A percentile compares a stretch with the other conserved stretches of the same genome.
Evolutionary conservation across 1,284 basidiomycete genomes (phyloP).

Genomic region (Dichomitus squalens): DNA sequence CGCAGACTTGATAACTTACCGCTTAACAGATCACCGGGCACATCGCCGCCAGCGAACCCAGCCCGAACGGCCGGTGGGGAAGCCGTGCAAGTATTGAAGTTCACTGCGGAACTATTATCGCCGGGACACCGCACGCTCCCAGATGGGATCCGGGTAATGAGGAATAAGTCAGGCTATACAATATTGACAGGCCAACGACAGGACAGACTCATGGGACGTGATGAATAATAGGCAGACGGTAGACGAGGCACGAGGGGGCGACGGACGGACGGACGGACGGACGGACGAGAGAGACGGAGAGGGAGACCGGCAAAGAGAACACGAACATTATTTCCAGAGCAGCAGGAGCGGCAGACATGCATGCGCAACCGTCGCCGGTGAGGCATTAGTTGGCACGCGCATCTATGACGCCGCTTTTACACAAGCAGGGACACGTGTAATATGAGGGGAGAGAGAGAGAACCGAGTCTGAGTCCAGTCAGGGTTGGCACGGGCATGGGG

Average conservation of each 20-base stretch:
- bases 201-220: background rate
- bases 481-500: background rate
- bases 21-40: too few species aligned
- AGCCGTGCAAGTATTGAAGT: too few species aligned
- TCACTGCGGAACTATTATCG: too few species aligned
- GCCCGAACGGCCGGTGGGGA: too few species aligned
- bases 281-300: background rate
- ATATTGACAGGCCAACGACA: slow-evolving; percentile 5
- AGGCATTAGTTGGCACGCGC: background rate
- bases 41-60: too few species aligned
- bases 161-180: slow-evolving; percentile 22
- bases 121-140: background rate
- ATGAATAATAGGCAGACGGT: background rate
- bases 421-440: background rate
- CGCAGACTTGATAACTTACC: too few species aligned
- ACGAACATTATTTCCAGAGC: background rate
- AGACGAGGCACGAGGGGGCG: background rate
- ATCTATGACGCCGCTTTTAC: slow-evolving; percentile 9
- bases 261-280: background rate
- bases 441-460: background rate
- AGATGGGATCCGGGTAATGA: background rate
- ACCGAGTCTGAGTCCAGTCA: slow-evolving; percentile 2
- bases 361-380: background rate
- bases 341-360: background rate
- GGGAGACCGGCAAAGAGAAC: background rate